Base-by-base conservation (phyloP, 1,139 yeast genomes). In the Kodamaea sp. region DNA sequence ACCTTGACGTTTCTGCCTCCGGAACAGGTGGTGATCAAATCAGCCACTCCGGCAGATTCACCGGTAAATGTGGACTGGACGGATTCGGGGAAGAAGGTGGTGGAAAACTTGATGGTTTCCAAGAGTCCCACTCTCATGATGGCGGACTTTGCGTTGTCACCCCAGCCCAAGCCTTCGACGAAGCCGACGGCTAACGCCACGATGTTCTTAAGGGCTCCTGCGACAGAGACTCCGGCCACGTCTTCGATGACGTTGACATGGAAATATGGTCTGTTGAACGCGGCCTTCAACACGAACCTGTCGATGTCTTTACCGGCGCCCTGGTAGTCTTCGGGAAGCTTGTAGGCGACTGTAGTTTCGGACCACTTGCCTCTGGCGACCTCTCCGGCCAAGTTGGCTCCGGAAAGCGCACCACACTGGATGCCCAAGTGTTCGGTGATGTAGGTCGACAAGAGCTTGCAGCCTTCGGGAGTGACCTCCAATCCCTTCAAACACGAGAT, bases 31-130 rank as follows among this genome's bases (percentile, higher is more conserved):
- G 76, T 70, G 44, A 70, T 70, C 45, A 70, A 64, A 44, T 70
- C 76, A 29, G 76, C 76, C 25, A 70, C 76, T 37, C 76, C 76
- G n/a, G 76, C 76, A 16, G 69, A 60, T 49, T 70, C 76, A 29
- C 59, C 61, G 9, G 75, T 70, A 50, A 70, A 70, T 9, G 76
- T 70, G 20, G 57, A 40, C 12, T 61, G 50, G 32, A 56, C 41
- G 7, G 74, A 67, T 37, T 66, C 66, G 4, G 73, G 73, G 63
- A 67, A 66, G 40, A 67, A 68, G 21, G 53, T 57, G 38, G 58
- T 55, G 14, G 74, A 65, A 41, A 70, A 70, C 35, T 59, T 58
- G 46, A 70, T 68, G 35, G 61, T 68, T 48, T 70, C 76, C 38
- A 62, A 50, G 35, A 70, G 57, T 3, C 76, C 76, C 34, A 69